phyloP scores from a whole-genome alignment of 1,139 yeast genomes.

The Petasospora fabianii region DNA sequence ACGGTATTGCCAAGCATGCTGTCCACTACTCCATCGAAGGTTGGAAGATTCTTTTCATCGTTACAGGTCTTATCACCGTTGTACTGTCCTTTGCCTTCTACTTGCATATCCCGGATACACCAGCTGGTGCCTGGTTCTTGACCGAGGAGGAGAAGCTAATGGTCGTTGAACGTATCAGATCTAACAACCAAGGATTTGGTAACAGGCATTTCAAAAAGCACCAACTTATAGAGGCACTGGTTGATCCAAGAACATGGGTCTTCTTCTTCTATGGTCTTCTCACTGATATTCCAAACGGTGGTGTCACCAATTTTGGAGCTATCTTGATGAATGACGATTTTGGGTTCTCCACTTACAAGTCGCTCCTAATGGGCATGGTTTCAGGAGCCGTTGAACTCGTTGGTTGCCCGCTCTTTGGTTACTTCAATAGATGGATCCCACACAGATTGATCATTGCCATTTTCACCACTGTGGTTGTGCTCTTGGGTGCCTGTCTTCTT shows the following conservation, averaged over 20 bases:
- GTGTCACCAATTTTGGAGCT: constrained; percentile 1
- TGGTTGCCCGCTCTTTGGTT: constrained; percentile 1
- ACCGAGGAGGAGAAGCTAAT: constrained; percentile 43
- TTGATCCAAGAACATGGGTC: background rate
- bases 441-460: constrained; percentile 18
- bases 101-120: constrained; percentile 45
- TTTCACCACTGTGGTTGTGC: constrained; percentile 14
- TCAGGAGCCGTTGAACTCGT: constrained; percentile 1
- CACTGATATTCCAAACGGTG: constrained; percentile 1
- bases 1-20: constrained; percentile 38
- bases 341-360: background rate
- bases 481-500: constrained; percentile 31
- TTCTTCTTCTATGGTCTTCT: background rate
- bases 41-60: constrained; percentile 30
- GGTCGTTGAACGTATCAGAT: constrained; percentile 1
- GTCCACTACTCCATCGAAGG: constrained; percentile 33
- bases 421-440: background rate
- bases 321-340: background rate
- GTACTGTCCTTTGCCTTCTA: constrained; percentile 40
- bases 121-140: constrained; percentile 47
- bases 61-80: constrained; percentile 47
- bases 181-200: constrained; percentile 2
- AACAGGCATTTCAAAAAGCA: background rate
- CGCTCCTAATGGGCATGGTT: background rate
- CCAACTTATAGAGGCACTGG: background rate